Base-by-base conservation (phyloP, 805 yeast genomes). In the Teunomyces funiuensis region DNA sequence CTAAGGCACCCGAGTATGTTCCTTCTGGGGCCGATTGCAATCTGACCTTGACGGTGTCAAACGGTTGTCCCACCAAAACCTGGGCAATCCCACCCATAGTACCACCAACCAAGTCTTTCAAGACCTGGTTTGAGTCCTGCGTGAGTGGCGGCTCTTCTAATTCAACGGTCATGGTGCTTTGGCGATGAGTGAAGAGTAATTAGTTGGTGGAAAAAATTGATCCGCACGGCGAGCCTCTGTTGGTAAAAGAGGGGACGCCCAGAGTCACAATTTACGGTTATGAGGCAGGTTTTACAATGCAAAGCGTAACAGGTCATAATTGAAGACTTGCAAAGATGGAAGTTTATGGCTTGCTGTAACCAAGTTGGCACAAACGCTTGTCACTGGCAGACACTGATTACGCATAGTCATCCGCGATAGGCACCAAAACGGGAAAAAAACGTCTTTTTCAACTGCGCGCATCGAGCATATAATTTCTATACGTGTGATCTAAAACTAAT, bases 41-140 rank as follows among this genome's bases (percentile, higher is more conserved):
- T 39, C 99, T 74, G 15, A 93, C 98, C 65, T 91, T 91, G 33
- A 93, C 87, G 7, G 96, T 87, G 61, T 90, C 98, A 57, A 91
- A 91, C 6, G 98, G 97, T 65, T 93, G 98, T 17, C 99, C 99
- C 10, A 85, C 86, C 25, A 93, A 69, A 6, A 93, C 98, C 66
- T 93, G 99, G 5, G 97, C 91, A 19, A 93, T 80, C 40, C 99
- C 99, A 43, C 98, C 98, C 52, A 84, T 75, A 13, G 97, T 91
- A 15, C 99, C 99, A 4, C 95, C 95, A 41, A 86, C 65, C 37
- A 89, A 76, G 61, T 90, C 97, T 54, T 88, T 88, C 23, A 74
- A 49, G 8, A 88, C 88, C 48, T 69, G 75, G 33, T 47, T 36
- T 50, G 65, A 61, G 43, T 61, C 60, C 6, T 36, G 15, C 26